Evolutionary conservation across 169 alveolate species (phyloP), one percentile per base, ranked within the genome.

Genomic region (Plasmodium relictum): DNA sequence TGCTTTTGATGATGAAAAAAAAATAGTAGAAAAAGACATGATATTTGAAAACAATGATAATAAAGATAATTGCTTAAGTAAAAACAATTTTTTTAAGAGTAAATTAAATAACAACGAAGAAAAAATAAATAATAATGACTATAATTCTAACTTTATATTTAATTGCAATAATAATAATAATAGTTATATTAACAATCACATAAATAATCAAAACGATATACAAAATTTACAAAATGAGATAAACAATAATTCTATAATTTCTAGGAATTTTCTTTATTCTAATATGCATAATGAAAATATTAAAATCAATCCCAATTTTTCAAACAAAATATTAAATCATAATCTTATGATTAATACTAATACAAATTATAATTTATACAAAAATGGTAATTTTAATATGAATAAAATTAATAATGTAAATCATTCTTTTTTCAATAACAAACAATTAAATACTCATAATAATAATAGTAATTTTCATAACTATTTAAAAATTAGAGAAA

Each of bases 191-290:
- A 58, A 58, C 68, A 24, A 37, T 44, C 76, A 69, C 37, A 22
- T 65, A 65, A 65, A 39, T 39, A 65, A 22, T 22, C 56, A 65
- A 65, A 16, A 10, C 44, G 76, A 44, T 16, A 69, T 44, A 44
- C 14, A 41, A 42, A 39, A 22, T 44, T 10, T 22, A 10, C 63
- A 39, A 44, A 20, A 41, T 6, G 10, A 42, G 20, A 14, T 69
- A 9, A 31, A 42, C 12, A 39, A 18, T 12, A 69, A 41, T 42
- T 22, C 61, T 14, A n/a, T 69, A 48, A 0, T 69, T 59, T 69
- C 39, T 45, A 69, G 76, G 16, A 69, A 39, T 16, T 69, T 42
- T 69, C 8, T 42, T 31, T 10, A 69, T 16, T 37, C 45, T n/a
- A 69, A 6, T 69, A 10, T 41, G 12, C 39, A 41, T 7, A 41